phyloP scores from a whole-genome alignment of 2,329 filamentous ascomycete genomes.

The Fusarium sp. region DNA sequence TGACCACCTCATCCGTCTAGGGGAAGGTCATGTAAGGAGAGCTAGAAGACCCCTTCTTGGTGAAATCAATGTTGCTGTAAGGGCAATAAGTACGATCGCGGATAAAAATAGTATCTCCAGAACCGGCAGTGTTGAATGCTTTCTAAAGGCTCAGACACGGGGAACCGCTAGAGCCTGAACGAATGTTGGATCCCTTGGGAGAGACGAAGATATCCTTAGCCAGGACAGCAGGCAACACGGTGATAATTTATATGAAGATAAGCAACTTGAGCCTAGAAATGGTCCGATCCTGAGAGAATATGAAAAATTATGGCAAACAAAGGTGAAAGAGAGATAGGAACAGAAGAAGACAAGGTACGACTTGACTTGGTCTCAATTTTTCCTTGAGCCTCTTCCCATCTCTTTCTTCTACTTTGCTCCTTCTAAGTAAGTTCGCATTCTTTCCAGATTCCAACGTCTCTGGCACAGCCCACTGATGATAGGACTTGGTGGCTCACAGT shows the following conservation, averaged over 20 bases:
- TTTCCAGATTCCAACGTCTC: not conserved
- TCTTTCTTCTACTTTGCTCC: not conserved
- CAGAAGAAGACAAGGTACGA: not conserved
- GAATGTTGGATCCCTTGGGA: constrained; percentile 56
- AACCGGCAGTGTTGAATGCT: constrained; percentile 60
- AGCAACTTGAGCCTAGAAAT: not conserved
- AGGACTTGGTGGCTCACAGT: not conserved
- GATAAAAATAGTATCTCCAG: constrained; percentile 62
- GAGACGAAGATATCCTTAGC: constrained; percentile 61
- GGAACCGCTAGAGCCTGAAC: constrained; percentile 52
- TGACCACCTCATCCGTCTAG: constrained; percentile 59
- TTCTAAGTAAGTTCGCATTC: not conserved
- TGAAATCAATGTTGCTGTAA: constrained; percentile 63
- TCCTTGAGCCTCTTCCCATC: not conserved
- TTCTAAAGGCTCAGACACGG: constrained; percentile 62
- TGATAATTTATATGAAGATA: not conserved
- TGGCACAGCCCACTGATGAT: not conserved
- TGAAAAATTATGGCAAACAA: not conserved
- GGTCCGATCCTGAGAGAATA: not conserved
- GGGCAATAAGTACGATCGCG: constrained; percentile 61
- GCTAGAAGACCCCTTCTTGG: constrained; percentile 57
- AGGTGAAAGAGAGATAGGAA: not conserved
- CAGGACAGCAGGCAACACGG: not conserved
- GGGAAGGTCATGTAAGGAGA: constrained; percentile 59
- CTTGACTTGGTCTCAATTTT: not conserved